Conservation (phyloP, 2,329 filamentous ascomycete genomes). For the Penicillium italicum region DNA sequence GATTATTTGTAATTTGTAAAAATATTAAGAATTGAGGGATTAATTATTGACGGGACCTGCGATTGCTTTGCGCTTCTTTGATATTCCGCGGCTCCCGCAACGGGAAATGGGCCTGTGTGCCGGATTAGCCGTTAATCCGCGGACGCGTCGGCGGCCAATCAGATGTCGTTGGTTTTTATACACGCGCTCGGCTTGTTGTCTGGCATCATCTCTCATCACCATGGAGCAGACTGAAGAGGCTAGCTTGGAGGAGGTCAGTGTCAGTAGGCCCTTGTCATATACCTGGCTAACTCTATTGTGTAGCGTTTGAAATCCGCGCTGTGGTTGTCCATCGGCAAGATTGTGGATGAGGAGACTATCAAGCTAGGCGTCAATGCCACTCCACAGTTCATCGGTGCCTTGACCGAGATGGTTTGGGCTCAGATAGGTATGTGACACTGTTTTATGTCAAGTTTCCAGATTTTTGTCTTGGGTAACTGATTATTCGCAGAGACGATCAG, state of each 20-base stretch:
- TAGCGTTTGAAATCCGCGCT: conserved; percentile 80
- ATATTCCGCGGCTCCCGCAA: conserved; percentile 12
- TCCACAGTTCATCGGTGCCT: conserved; percentile 79
- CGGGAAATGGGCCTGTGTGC: neutral
- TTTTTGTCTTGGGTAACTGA: conserved; percentile 3
- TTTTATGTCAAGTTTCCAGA: neutral
- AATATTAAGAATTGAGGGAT: neutral
- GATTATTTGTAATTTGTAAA: no score
- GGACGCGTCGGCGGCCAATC: conserved; percentile 24
- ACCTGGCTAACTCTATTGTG: neutral
- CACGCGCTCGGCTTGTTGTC: conserved; percentile 10
- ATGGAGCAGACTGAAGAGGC: conserved; percentile 32
- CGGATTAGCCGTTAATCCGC: conserved; percentile 20
- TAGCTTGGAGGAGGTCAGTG: conserved; percentile 35
- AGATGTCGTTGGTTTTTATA: conserved; percentile 7
- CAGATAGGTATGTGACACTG: conserved; percentile 64
- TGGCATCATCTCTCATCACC: conserved; percentile 3
- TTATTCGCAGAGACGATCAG: conserved; percentile 48
- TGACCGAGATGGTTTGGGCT: conserved; percentile 83
- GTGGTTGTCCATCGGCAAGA: conserved; percentile 80
- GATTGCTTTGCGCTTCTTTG: conserved; percentile 9
- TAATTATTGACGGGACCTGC: conserved; percentile 5
- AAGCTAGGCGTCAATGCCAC: conserved; percentile 77
- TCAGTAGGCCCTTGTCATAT: neutral
- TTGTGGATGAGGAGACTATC: conserved; percentile 80